Evolutionary conservation across 1,284 basidiomycete genomes (phyloP), one percentile per base, ranked within the genome.

Genomic region (Ceratobasidium sp.): DNA sequence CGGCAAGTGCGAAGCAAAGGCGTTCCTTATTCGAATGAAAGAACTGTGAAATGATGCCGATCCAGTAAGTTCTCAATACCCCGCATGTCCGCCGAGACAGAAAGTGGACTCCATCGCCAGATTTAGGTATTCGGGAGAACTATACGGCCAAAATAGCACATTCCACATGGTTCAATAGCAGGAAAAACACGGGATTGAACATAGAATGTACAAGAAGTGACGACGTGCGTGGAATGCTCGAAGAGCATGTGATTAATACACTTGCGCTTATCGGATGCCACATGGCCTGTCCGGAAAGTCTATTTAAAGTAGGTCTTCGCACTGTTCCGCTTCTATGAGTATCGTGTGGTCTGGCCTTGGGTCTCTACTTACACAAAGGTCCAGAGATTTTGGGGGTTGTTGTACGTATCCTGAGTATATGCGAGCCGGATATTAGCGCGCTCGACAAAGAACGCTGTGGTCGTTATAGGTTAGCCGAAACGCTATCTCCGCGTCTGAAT

Each of bases 341-440:
- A n/a, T 43, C 21, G 28, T 41, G 18, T 14, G 30, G 3, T n/a
- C 9, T 39, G 6, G 32, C 21, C 9, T 58, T 23, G 18, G 16
- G 18, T 39, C 8, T 23, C 10, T 16, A 30, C 59, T 23, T 18
- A 64, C 61, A 67, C 69, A 32, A 58, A 73, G 21, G 18, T 71
- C 74, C 74, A 75, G 32, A 75, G 28, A 10, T 60, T 67, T 58
- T 73, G 72, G n/a, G 74, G 74, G 12, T 55, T 67, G 43, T 73
- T 75, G 45, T 72, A 73, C 12, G 72, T 73, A 30, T 73, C 64
- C 16, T 58, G 30, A n/a, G 74, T 73, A 46, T 75, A 73, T 4
- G 72, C 32, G 21, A 73, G 61, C 14, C 61, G 43, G 28, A 64
- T 52, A 30, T 64, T 64, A 21, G 61, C 61, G 23, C 61, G 61